Evolutionary conservation across 495 filamentous ascomycete species (phyloP), one percentile per base, ranked within the genome.

Genomic region (Ramalina intermedia): DNA sequence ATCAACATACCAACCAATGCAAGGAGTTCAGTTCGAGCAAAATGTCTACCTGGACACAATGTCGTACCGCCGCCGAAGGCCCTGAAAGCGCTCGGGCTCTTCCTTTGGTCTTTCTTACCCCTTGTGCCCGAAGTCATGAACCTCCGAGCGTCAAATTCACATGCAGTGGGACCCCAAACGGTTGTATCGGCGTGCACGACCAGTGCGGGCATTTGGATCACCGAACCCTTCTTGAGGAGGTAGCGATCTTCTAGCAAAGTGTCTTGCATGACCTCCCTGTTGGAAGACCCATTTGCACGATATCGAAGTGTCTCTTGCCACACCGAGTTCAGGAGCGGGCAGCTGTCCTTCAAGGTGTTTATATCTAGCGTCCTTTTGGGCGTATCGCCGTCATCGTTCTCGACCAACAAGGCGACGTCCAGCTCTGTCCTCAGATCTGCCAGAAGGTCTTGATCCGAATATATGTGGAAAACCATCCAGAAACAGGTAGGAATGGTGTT

Each of bases 1-100:
- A 69, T 52, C 16, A 73, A 47, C 54, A 64, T 61, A 8, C 65
- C 61, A 8, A 60, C 58, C 35, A 69, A 17, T 2, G 54, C 56
- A 27, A 71, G 14, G 33, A 73, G 66, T 51, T 70, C 68, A 17
- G 59, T 58, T 9, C 55, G 63, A 2, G 68, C 70, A 58, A 72
- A 74, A 54, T 72, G 65, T 11, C 70, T 55, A 7, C 72, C 70
- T 14, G 70, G 69, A 53, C 70, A 75, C 29, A 71, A 58, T 7
- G 55, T 55, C 1, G 61, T 61, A 18, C 70, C 68, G 1, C 66
- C 52, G 11, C 72, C 71, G 52, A 74, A 74, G 0, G 58, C 47
- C 41, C 67, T 47, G 45, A 69, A 69, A 23, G 23, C 1, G 58
- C 62, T 17, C 55, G 21, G 29, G 7, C 27, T 20, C 23, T 44